Base-by-base conservation (phyloP, 768 basidiomycete species). In the Tricholoma sp. region DNA sequence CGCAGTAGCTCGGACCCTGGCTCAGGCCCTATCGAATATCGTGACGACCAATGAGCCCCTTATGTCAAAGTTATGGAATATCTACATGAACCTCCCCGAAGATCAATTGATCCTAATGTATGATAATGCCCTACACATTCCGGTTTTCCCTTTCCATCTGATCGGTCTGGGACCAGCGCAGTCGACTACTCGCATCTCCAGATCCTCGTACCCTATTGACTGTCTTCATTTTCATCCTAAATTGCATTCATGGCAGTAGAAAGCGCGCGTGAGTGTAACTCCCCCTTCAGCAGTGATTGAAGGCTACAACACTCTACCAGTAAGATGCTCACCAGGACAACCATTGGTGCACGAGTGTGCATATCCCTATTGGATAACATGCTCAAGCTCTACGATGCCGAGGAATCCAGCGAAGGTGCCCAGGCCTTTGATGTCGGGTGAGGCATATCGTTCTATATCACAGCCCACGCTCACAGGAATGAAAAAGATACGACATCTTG, bases 1-100 rank as follows among this genome's bases (percentile, higher is more conserved):
- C 54, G 72, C 78, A 0, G 75, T 81, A 18, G 84, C 88, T 7
- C 79, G 89, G 14, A 78, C 90, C 57, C 73, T 91, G 27, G 76
- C 86, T 2, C 93, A 97, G 68, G 74, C 89, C 3, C 76, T 96
- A 27, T 89, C 92, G 18, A 97, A 97, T 68, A 76, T 93, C 21
- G 80, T 95, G 31, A 92, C 94, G 2, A 79, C 80, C 7, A 90
- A 93, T 59, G 81, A 85, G 41, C 62, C 59, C 7, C 77, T 87
- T 46, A 76, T 81, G 59, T 67, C 75, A n/a, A 75, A 67, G 19
- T 70, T 88, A 31, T 92, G 88, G 89, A 76, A 77, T 34, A 76
- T 72, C 1, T 86, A 87, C 63, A 72, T 91, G 67, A 78, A 76
- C 54, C 75, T 89, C 4, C 81, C 87, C 0, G 90, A 91, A 64